Conservation (phyloP, 352 stramenopile genomes). For the Globisporangium takayamanum region DNA sequence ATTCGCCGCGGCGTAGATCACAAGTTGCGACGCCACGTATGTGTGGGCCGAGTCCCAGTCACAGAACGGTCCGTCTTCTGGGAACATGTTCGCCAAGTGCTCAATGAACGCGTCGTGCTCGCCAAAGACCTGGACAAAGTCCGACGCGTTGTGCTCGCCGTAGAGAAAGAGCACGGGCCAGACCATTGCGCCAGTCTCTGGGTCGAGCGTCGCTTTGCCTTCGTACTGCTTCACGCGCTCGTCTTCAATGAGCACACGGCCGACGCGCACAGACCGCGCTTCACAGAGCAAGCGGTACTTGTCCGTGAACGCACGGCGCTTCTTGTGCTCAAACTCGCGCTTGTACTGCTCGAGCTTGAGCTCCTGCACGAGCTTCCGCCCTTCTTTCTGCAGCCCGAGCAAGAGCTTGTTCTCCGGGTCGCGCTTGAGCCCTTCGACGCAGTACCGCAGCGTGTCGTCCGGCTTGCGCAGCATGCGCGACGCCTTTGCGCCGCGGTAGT, state of each 20-base stretch:
- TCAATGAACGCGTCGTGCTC: constrained; percentile 80
- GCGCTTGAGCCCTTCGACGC: constrained; percentile 58
- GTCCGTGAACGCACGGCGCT: constrained; percentile 53
- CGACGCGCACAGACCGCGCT: constrained; percentile 56
- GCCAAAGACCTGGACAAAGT: constrained; percentile 78
- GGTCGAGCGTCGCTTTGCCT: constrained; percentile 70
- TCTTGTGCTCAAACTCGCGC: constrained; percentile 61
- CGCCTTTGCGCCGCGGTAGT: constrained; percentile 81
- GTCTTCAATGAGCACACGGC: constrained; percentile 68
- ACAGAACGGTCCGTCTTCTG: constrained; percentile 75
- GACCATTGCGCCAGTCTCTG: constrained; percentile 49
- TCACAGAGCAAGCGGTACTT: constrained; percentile 76
- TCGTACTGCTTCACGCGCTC: constrained; percentile 78
- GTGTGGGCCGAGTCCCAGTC: constrained; percentile 68
- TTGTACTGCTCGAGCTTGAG: constrained; percentile 55
- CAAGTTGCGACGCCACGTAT: constrained; percentile 72
- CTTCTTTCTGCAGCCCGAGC: constrained; percentile 60
- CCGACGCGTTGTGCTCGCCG: constrained; percentile 76
- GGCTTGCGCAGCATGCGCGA: constrained; percentile 74
- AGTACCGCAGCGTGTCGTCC: constrained; percentile 78
- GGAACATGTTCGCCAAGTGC: constrained; percentile 88
- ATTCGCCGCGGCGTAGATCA: constrained; percentile 67
- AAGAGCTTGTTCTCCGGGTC: constrained; percentile 78
- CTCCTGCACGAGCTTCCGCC: constrained; percentile 50
- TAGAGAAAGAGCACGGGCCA: constrained; percentile 86